phyloP scores from a whole-genome alignment of 1,139 yeast species.

The Yarrowia galli region DNA sequence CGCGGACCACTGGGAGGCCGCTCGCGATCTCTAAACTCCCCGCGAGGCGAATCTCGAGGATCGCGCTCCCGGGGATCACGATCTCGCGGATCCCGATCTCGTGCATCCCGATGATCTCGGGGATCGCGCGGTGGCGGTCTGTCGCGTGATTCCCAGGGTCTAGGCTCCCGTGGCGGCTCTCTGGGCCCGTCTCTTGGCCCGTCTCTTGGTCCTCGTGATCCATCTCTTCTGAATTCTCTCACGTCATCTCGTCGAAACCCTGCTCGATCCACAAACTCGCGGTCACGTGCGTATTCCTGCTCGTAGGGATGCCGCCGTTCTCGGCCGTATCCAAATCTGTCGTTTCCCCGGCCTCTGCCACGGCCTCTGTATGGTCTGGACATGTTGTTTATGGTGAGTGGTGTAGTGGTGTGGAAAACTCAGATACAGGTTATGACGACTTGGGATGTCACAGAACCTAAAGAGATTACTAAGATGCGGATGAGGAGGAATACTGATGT shows the following conservation, averaged over 20 bases:
- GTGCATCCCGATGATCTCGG: not conserved
- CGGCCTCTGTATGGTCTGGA: constrained; percentile 37
- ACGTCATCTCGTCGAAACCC: constrained; percentile 14
- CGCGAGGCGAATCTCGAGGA: not conserved
- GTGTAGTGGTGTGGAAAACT: constrained; percentile 4
- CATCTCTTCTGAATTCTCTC: constrained; percentile 17
- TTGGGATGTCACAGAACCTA: no score
- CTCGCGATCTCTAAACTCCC: constrained; percentile 5
- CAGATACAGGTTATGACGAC: constrained; percentile 25
- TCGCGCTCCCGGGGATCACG: constrained; percentile 1
- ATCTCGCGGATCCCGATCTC: not conserved
- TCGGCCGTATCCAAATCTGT: constrained; percentile 21
- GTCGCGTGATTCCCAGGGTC: constrained; percentile 22
- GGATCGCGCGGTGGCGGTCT: not conserved
- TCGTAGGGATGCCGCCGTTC: constrained; percentile 9
- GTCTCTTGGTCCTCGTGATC: constrained; percentile 1
- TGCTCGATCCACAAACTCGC: constrained; percentile 10
- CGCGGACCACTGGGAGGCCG: constrained; percentile 19
- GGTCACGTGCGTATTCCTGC: constrained; percentile 19
- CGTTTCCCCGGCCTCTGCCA: constrained; percentile 34
- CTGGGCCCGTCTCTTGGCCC: constrained; percentile 2
- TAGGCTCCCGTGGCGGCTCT: constrained; percentile 5
- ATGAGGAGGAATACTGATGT: no score
- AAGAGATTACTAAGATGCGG: no score
- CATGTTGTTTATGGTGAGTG: constrained; percentile 1